Evolutionary conservation across 1,139 yeast species (phyloP).

Genomic region (Komagataea norvegica): DNA sequence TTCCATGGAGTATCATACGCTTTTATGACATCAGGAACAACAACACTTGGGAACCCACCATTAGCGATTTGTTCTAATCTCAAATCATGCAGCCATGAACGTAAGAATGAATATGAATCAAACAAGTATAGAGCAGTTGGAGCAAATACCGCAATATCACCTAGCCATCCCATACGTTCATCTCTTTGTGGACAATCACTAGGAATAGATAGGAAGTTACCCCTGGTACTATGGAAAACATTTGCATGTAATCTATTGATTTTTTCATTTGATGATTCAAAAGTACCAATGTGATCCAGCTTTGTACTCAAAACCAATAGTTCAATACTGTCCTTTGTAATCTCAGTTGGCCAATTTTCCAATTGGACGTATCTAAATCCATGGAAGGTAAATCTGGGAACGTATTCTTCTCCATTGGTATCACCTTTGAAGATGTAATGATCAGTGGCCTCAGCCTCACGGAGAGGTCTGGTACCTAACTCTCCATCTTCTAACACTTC

Average conservation of each 20-base stretch:
- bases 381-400: conserved; percentile 18
- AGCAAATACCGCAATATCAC: conserved; percentile 19
- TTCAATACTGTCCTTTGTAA: conserved; percentile 12
- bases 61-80: conserved; percentile 14
- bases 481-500: conserved; percentile 17
- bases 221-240: conserved; percentile 18
- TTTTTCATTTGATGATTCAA: conserved; percentile 12
- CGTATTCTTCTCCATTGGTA: conserved; percentile 13
- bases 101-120: conserved; percentile 17
- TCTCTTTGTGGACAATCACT: conserved; percentile 21
- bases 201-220: conserved; percentile 17
- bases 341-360: conserved; percentile 14
- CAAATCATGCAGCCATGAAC: conserved; percentile 17
- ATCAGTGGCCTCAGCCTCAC: conserved; percentile 13
- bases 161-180: conserved; percentile 21
- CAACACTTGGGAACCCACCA: conserved; percentile 18
- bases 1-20: conserved; percentile 13
- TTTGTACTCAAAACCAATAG: conserved; percentile 8
- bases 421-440: conserved; percentile 14
- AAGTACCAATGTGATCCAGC: conserved; percentile 14
- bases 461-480: conserved; percentile 14
- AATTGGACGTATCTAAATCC: conserved; percentile 17
- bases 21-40: conserved; percentile 16
- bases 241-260: conserved; percentile 15
- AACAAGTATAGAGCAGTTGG: conserved; percentile 18